Conservation (phyloP, 768 basidiomycete species). For the Rhodosporidiobolus sp. region DNA sequence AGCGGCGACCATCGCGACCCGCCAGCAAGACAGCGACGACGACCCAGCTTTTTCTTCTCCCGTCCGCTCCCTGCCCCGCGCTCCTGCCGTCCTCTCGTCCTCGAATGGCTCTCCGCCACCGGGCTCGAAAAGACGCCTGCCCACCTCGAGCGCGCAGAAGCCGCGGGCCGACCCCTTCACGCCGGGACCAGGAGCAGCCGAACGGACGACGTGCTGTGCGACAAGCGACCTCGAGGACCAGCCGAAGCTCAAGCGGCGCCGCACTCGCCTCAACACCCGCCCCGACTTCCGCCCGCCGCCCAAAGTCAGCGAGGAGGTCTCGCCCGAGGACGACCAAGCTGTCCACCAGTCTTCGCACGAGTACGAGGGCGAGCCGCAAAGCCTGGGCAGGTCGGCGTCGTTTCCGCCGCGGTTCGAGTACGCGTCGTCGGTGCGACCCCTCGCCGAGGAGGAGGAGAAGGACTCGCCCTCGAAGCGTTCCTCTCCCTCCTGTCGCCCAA, state of each 20-base stretch:
- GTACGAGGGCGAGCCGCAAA: neutral
- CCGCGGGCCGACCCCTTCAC: neutral
- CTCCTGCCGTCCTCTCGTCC: no score
- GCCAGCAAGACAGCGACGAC: neutral
- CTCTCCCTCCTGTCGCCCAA: neutral
- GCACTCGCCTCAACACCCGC: neutral
- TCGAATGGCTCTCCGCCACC: neutral
- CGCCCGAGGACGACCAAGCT: neutral
- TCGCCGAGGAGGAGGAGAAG: neutral
- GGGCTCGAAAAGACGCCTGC: no score
- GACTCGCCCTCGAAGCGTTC: neutral
- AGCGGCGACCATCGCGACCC: neutral
- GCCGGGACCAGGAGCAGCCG: neutral
- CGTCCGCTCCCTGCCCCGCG: neutral
- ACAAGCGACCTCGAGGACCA: neutral
- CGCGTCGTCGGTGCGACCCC: no score
- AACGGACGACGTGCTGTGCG: neutral
- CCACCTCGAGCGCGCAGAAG: neutral
- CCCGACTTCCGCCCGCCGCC: neutral
- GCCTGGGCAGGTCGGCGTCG: neutral
- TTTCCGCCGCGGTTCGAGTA: neutral
- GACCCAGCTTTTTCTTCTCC: neutral
- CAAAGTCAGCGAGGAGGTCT: neutral
- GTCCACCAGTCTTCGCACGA: constrained; percentile 1
- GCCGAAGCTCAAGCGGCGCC: constrained; percentile 3